Percentiles rank a stretch among this genome's conserved stretches.
Conservation (phyloP, 2,329 filamentous ascomycete species). For the Diaporthe helianthi region DNA sequence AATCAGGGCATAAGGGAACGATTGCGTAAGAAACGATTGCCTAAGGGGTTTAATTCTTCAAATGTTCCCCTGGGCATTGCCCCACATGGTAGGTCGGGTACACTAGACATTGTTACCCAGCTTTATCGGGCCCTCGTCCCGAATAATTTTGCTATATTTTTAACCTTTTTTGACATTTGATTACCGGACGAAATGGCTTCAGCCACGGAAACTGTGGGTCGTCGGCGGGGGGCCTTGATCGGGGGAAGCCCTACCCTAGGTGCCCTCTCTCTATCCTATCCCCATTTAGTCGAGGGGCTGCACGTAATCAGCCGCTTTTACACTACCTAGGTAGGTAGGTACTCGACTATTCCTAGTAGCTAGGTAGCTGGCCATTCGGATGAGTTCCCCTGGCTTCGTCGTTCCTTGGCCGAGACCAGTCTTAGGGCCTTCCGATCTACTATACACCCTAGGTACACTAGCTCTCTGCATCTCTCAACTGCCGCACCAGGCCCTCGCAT, state of each 20-base stretch:
- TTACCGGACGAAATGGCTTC: conserved; percentile 12
- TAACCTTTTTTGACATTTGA: neutral
- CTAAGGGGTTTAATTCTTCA: neutral
- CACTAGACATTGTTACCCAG: neutral
- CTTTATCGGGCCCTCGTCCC: neutral
- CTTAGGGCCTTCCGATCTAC: neutral
- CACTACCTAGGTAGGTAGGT: too few species aligned
- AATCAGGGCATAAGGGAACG: neutral
- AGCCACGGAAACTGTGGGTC: neutral
- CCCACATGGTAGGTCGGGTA: neutral
- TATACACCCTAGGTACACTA: too few species aligned
- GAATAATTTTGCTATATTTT: neutral
- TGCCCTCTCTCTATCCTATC: neutral
- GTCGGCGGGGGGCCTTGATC: too few species aligned
- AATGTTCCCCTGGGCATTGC: neutral
- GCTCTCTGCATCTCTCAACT: conserved; percentile 1
- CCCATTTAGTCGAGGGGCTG: conserved; percentile 16
- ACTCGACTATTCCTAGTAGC: neutral
- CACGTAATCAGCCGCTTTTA: conserved; percentile 7
- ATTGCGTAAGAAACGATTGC: neutral
- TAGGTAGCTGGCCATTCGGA: conserved; percentile 21
- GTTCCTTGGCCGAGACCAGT: conserved; percentile 2
- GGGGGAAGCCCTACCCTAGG: neutral
- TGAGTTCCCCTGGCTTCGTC: neutral
- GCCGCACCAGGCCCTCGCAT: conserved; percentile 13